Percentiles rank a stretch among this genome's conserved stretches.
These are phyloP conservation scores for Paramecium bursaria DNA, from an alignment of 73 alveolate genomes.

Conservation along the genomic window DNA sequence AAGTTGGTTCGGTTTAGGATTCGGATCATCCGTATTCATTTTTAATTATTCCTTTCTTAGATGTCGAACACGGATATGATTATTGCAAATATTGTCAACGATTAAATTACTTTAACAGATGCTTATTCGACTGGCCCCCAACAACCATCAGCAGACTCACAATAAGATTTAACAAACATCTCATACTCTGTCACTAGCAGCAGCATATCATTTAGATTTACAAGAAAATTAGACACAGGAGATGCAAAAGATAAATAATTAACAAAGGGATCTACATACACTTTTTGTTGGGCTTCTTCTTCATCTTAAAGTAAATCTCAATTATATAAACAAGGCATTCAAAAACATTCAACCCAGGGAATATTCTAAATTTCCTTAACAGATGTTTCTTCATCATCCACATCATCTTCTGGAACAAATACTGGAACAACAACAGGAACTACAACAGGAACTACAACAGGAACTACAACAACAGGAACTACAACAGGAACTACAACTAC, in stretches of 20 bases:
- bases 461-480: no score
- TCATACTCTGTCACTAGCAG: not conserved
- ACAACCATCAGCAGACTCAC: not conserved
- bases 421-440: no score
- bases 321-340: no score
- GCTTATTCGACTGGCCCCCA: not conserved
- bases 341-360: no score
- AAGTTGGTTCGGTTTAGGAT: conserved; percentile 49
- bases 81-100: not conserved
- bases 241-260: conserved; percentile 29
- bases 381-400: no score
- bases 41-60: not conserved
- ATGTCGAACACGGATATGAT: conserved; percentile 36
- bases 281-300: conserved; percentile 14
- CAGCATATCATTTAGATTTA: conserved; percentile 1
- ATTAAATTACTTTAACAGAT: not conserved
- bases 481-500: no score
- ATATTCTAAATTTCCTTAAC: no score
- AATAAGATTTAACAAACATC: not conserved
- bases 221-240: conserved; percentile 39
- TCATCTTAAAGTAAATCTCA: not conserved
- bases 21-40: not conserved
- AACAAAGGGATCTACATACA: conserved; percentile 4
- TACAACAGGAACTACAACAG: no score
- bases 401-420: no score